Base-by-base conservation (phyloP, 2,329 filamentous ascomycete genomes). In the Aspergillus sp. region DNA sequence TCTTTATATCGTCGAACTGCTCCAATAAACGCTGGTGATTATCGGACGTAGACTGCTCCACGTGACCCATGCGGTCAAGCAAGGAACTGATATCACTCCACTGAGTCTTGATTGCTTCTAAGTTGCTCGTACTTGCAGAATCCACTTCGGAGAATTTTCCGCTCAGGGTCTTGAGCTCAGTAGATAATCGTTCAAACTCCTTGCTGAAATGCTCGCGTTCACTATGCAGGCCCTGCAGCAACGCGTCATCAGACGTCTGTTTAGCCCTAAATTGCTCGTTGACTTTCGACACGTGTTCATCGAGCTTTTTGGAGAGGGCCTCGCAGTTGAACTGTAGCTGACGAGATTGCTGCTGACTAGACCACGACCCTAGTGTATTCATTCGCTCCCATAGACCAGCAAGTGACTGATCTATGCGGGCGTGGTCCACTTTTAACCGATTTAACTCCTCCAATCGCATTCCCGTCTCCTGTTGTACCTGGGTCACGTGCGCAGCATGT, bases 141-240 rank as follows among this genome's bases (percentile, higher is more conserved):
- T 46, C 43, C 5, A 47, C 8, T 40, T 48, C 42, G 6, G 34
- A 39, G 6, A 51, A n/a, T 26, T 53, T 43, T 8, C 33, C 34
- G 9, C 28, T 41, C 5, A 58, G 43, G 9, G 29, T 44, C 30
- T 53, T 39, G 26, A 58, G 41, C 27, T 49, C 42, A 19, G 45
- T 36, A 45, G 40, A 29, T 12, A 42, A 4, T 4, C 40, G 28
- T 26, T 29, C 28, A 8, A 57, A 45, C 28, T 52, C 32, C 26
- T 42, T 29, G 19, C 28, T 41, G 19, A 57, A 39, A 3, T 52
- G 51, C 40, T 50, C 42, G 4, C 46, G 49, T 41, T 56, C 53
- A 27, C 43, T 12, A 9, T 46, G 49, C 41, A 56, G 42, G 19
- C 51, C 47, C 9, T 48, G 43, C 29, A 54, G 40, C 5, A 49